These are phyloP conservation scores for Phylloboletellus chloephorus DNA, from an alignment of 1,284 basidiomycete species.

Conservation along the genomic window DNA sequence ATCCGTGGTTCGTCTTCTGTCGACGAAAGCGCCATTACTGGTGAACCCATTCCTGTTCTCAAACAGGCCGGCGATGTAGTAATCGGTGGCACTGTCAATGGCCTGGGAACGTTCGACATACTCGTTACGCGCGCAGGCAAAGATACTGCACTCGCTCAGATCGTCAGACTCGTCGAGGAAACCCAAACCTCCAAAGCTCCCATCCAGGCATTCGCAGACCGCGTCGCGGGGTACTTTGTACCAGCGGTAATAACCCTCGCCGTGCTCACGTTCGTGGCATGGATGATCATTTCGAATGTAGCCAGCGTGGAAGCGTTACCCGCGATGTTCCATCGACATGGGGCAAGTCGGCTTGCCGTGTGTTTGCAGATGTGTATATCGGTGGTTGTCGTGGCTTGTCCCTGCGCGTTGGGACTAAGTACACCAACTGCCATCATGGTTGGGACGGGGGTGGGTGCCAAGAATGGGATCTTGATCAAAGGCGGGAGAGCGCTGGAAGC, in stretches of 20 bases:
- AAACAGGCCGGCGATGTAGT: constrained; percentile 82
- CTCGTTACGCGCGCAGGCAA: constrained; percentile 91
- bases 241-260: constrained; percentile 86
- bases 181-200: constrained; percentile 98
- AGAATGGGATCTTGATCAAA: constrained; percentile 98
- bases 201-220: constrained; percentile 96
- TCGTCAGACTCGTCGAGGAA: constrained; percentile 95
- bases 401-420: constrained; percentile 92
- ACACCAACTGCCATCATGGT: constrained; percentile 99
- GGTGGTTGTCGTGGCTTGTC: constrained; percentile 97
- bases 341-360: constrained; percentile 82
- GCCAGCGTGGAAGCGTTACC: constrained; percentile 64
- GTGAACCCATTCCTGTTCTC: constrained; percentile 87
- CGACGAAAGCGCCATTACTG: constrained; percentile 97
- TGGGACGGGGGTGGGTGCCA: constrained; percentile 94
- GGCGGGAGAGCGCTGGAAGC: constrained; percentile 93
- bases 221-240: constrained; percentile 92
- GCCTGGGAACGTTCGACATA: constrained; percentile 94
- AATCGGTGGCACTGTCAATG: constrained; percentile 97
- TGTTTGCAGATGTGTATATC: constrained; percentile 98
- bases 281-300: constrained; percentile 78
- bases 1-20: constrained; percentile 81
- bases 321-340: constrained; percentile 77
- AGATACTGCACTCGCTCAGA: constrained; percentile 94
- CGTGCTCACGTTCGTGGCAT: constrained; percentile 75